Evolutionary conservation across 108 stramenopile species (phyloP).

Genomic region (Skeletonema tropicum): DNA sequence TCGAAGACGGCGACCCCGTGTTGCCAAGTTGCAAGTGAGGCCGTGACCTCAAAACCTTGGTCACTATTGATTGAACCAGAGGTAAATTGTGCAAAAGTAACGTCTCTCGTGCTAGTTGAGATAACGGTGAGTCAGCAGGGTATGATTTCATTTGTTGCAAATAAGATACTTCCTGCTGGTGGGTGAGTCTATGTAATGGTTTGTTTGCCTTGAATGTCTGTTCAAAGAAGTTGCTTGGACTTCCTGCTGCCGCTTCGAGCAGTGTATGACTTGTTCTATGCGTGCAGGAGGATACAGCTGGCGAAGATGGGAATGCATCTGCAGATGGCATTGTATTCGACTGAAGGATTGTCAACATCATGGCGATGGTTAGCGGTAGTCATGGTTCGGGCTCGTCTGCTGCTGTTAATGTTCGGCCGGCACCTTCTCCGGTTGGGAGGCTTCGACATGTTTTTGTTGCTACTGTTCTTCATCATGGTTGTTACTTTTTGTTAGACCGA

Average conservation of each 20-base stretch:
- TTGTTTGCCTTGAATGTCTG: not conserved
- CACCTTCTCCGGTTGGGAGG: not conserved
- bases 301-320: not conserved
- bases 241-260: not conserved
- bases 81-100: constrained; percentile 74
- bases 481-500: not conserved
- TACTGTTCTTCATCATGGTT: not conserved
- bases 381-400: not conserved
- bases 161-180: constrained; percentile 54
- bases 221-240: not conserved
- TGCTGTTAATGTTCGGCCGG: not conserved
- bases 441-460: not conserved
- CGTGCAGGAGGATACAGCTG: not conserved
- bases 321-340: not conserved
- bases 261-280: not conserved
- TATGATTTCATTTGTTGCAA: constrained; percentile 54
- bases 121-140: constrained; percentile 42
- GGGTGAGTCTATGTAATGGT: constrained; percentile 35
- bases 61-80: constrained; percentile 68
- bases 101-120: constrained; percentile 62
- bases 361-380: not conserved
- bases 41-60: constrained; percentile 47
- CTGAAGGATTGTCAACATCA: not conserved
- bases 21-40: constrained; percentile 9
- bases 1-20: not conserved